Base-by-base conservation (phyloP, 1,284 basidiomycete species). In the Puccinia polysora region DNA sequence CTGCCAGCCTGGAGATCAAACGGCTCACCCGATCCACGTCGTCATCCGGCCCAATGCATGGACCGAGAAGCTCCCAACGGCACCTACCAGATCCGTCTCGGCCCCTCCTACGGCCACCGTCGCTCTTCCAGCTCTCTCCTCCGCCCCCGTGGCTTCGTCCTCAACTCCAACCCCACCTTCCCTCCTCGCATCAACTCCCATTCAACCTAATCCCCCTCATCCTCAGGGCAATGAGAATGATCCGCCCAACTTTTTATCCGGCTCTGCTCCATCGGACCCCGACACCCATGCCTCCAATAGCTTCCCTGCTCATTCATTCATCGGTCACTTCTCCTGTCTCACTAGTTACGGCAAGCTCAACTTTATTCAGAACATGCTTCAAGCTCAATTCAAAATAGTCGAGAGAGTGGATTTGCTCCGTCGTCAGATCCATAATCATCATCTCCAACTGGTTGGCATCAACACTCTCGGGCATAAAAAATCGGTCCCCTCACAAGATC, bases 1-100 rank as follows among this genome's bases (percentile, higher is more conserved):
- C 10, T 34, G n/a, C n/a, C 38, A 72, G 70, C 62, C 70, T 38
- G 70, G 52, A 8, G 59, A 65, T 65, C 34, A 28, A 2, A n/a
- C 52, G 20, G 23, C 70, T 25, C 70, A 72, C 43, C 60, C 70
- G 30, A 56, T 72, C 20, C 70, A 72, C 65, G 70, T 72, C 40
- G 60, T 72, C 20, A 55, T 72, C 20, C 47, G 70, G 20, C 70
- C 70, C n/a, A 65, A 58, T 58, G 49, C 60, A n/a, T 72, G 70
- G 70, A 64, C 70, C 34, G 62, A 72, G 53, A 53, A 72, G 23
- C 32, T 69, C 25, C 18, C 65, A 10, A 5, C 55, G 7, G 18
- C 60, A 1, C 62, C 50, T n/a, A 8, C 49, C 20, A 55, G 60
- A 58, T 53, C 70, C 20, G 10, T 53, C 28, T 72, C 70, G 40